Percentiles rank a stretch among this genome's conserved stretches.
Evolutionary conservation across 805 yeast genomes (phyloP).

Genomic region (Candida awuae): DNA sequence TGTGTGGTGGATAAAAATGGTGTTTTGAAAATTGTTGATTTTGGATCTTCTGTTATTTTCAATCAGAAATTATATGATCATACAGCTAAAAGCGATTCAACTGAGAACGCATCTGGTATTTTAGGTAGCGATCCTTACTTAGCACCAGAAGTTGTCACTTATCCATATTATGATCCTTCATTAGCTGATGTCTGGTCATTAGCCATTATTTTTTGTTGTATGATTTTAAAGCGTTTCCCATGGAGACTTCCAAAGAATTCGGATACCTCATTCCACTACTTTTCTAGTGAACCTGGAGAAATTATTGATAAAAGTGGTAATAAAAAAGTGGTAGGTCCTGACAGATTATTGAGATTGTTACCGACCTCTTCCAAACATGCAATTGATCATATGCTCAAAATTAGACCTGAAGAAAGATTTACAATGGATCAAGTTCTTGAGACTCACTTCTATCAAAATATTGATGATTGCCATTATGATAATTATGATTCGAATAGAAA

Average conservation of each 20-base stretch:
- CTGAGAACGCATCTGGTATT: conserved; percentile 68
- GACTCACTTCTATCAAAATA: conserved; percentile 51
- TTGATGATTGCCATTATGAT: conserved; percentile 44
- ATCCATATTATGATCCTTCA: conserved; percentile 65
- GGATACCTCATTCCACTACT: conserved; percentile 70
- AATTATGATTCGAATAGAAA: conserved; percentile 17
- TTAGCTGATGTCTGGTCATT: conserved; percentile 89
- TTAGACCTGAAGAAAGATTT: conserved; percentile 52
- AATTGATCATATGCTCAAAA: conserved; percentile 55
- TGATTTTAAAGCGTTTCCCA: conserved; percentile 81
- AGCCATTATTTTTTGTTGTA: conserved; percentile 88
- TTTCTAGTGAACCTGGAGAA: conserved; percentile 30
- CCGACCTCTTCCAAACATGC: conserved; percentile 60
- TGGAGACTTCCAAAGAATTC: conserved; percentile 86
- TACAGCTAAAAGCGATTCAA: conserved; percentile 12
- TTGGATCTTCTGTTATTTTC: conserved; percentile 86
- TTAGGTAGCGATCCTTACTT: conserved; percentile 95
- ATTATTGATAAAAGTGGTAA: conserved; percentile 22
- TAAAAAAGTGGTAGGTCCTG: conserved; percentile 46
- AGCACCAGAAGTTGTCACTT: conserved; percentile 78
- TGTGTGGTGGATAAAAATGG: conserved; percentile 78
- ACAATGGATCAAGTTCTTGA: conserved; percentile 46
- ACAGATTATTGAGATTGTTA: conserved; percentile 59
- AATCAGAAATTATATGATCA: conserved; percentile 21
- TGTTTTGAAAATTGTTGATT: conserved; percentile 79